Percentiles rank a stretch among this genome's conserved stretches.
phyloP scores from a whole-genome alignment of 371 early-diverging fungal species.

The Syncephalastrum contaminatum region DNA sequence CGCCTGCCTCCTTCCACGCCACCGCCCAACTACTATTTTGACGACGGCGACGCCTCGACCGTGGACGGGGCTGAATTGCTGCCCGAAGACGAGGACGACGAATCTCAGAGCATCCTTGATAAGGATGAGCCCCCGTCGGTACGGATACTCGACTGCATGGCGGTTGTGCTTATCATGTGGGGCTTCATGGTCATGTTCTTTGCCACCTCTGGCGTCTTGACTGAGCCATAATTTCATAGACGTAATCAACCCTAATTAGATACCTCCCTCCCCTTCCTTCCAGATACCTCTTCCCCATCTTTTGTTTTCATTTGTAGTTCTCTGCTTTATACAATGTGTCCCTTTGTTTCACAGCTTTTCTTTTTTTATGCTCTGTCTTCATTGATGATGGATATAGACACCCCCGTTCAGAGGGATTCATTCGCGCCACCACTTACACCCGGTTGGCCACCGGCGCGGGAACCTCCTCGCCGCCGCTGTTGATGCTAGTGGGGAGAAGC shows the following conservation, averaged over 20 bases:
- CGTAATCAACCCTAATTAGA: no score
- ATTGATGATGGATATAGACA: no score
- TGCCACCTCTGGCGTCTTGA: slow-evolving; percentile 25
- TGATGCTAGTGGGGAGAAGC: no score
- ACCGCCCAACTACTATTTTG: slow-evolving; percentile 8
- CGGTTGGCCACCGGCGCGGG: no score
- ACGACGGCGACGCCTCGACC: slow-evolving; percentile 19
- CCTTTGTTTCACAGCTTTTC: no score
- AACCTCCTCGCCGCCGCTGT: no score
- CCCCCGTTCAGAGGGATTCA: no score
- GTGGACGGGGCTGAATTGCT: slow-evolving; percentile 15
- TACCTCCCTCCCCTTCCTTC: background rate
- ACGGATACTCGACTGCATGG: slow-evolving; percentile 24
- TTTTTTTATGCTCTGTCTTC: no score
- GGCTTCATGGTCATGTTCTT: slow-evolving; percentile 41
- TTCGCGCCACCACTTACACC: no score
- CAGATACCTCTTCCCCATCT: slow-evolving; percentile 2
- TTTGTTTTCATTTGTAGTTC: no score
- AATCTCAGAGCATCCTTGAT: background rate
- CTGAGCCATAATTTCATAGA: slow-evolving; percentile 6
- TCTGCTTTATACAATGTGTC: no score
- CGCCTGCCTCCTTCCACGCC: slow-evolving; percentile 8
- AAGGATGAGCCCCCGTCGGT: slow-evolving; percentile 9
- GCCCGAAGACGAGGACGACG: slow-evolving; percentile 8
- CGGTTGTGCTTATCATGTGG: slow-evolving; percentile 33